These are phyloP conservation scores for Trichoderma simmonsii DNA, from an alignment of 2,329 filamentous ascomycete species.

Conservation along the genomic window DNA sequence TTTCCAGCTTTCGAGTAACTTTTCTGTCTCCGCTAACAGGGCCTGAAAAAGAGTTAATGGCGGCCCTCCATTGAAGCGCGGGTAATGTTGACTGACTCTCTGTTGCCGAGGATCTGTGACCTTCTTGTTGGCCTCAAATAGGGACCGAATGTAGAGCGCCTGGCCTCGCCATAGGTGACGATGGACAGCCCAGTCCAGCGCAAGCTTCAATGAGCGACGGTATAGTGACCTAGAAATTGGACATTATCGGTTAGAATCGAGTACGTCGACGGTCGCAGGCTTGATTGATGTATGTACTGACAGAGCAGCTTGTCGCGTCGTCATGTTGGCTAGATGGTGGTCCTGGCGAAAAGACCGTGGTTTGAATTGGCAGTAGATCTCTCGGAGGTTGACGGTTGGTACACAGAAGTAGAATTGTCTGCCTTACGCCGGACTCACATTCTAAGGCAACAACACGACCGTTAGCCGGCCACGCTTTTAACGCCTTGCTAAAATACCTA, in stretches of 20 bases:
- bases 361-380: not conserved
- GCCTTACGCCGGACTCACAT: not conserved
- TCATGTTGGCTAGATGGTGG: slow-evolving; percentile 25
- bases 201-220: slow-evolving; percentile 85
- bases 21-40: slow-evolving; percentile 83
- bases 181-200: slow-evolving; percentile 93
- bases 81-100: slow-evolving; percentile 56
- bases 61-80: not conserved
- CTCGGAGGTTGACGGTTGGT: not conserved
- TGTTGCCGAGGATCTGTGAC: slow-evolving; percentile 82
- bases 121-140: slow-evolving; percentile 91
- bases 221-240: slow-evolving; percentile 65
- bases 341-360: slow-evolving; percentile 17
- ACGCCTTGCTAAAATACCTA: not conserved
- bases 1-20: slow-evolving; percentile 88
- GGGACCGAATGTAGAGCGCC: slow-evolving; percentile 88
- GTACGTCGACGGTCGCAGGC: slow-evolving; percentile 10
- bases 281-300: slow-evolving; percentile 33
- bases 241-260: slow-evolving; percentile 20
- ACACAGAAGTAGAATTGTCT: not conserved
- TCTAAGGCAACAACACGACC: slow-evolving; percentile 3
- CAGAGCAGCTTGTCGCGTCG: slow-evolving; percentile 48
- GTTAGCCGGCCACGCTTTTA: not conserved
- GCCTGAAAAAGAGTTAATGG: slow-evolving; percentile 50
- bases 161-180: slow-evolving; percentile 92